These are phyloP conservation scores for Clonostachys chloroleuca DNA, from an alignment of 2,329 filamentous ascomycete species.

Conservation along the genomic window DNA sequence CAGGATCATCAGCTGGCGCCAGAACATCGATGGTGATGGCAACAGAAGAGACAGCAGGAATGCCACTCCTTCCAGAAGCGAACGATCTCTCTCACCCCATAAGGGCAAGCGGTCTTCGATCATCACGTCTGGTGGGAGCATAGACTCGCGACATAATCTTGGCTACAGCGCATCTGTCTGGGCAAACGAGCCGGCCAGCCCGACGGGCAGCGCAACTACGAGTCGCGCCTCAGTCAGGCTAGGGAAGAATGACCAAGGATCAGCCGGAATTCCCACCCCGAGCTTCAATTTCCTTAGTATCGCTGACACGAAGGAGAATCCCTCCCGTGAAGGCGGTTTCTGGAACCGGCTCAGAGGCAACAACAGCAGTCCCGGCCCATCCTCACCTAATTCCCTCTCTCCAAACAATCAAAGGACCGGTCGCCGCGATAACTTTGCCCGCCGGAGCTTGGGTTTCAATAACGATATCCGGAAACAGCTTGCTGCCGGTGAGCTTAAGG, in stretches of 20 bases:
- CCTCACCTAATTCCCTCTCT: not conserved
- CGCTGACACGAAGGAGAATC: conserved; percentile 25
- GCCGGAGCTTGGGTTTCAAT: conserved; percentile 19
- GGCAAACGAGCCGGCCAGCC: conserved; percentile 24
- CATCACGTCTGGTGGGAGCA: conserved; percentile 17
- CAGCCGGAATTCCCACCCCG: conserved; percentile 34
- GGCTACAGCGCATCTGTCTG: conserved; percentile 27
- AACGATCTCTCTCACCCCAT: conserved; percentile 51
- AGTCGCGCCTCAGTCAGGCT: conserved; percentile 14
- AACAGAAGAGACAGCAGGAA: conserved; percentile 25
- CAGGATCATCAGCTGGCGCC: conserved; percentile 84
- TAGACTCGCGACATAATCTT: conserved; percentile 19
- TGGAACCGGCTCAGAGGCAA: conserved; percentile 52
- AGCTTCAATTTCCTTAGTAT: conserved; percentile 45
- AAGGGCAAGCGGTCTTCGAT: conserved; percentile 33
- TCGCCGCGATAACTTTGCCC: conserved; percentile 27
- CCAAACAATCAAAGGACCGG: conserved; percentile 2
- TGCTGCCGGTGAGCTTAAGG: conserved; percentile 12
- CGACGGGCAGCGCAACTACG: conserved; percentile 24
- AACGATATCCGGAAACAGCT: conserved; percentile 14
- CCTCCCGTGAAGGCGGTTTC: conserved; percentile 35
- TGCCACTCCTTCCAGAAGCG: conserved; percentile 36
- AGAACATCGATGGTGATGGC: conserved; percentile 47
- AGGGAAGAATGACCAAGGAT: conserved; percentile 5
- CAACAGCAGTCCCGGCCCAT: conserved; percentile 21